Percentiles rank a stretch among this genome's conserved stretches.
Evolutionary conservation across 108 stramenopile genomes (phyloP).

Genomic region (Stephanodiscus minutulus): DNA sequence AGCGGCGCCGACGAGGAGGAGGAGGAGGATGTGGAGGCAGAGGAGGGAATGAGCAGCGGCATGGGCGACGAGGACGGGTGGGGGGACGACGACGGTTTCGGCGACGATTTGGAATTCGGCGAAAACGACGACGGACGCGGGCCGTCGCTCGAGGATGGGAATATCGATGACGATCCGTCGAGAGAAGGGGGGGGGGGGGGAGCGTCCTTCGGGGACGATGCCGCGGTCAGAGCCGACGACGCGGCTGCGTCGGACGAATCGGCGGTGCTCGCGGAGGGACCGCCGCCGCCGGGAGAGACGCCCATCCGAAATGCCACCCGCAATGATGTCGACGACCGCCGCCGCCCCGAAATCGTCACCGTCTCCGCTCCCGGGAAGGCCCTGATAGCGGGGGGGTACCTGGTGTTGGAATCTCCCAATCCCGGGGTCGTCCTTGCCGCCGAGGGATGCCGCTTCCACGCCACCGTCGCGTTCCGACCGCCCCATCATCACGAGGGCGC

Average conservation of each 20-base stretch:
- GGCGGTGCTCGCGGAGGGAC: neutral
- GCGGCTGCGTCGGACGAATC: neutral
- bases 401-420: slow-evolving; percentile 91
- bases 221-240: neutral
- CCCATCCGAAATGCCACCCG: too few species aligned
- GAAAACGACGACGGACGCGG: neutral
- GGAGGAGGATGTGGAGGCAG: neutral
- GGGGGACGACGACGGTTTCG: slow-evolving; percentile 5
- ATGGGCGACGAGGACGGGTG: slow-evolving; percentile 12
- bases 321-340: neutral
- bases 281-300: too few species aligned
- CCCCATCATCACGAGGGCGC: slow-evolving; percentile 1
- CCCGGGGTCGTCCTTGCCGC: slow-evolving; percentile 85
- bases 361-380: slow-evolving; percentile 92
- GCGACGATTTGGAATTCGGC: neutral
- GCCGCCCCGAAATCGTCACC: slow-evolving; percentile 28
- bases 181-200: neutral
- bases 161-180: slow-evolving; percentile 12
- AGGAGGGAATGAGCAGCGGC: neutral
- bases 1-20: slow-evolving; percentile 4
- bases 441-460: slow-evolving; percentile 81
- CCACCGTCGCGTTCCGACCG: slow-evolving; percentile 59
- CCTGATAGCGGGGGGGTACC: slow-evolving; percentile 93
- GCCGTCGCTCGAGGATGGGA: neutral
- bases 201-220: neutral